These are phyloP conservation scores for Ceratobasidium papillatum DNA, from an alignment of 1,284 basidiomycete genomes.

Conservation along the genomic window DNA sequence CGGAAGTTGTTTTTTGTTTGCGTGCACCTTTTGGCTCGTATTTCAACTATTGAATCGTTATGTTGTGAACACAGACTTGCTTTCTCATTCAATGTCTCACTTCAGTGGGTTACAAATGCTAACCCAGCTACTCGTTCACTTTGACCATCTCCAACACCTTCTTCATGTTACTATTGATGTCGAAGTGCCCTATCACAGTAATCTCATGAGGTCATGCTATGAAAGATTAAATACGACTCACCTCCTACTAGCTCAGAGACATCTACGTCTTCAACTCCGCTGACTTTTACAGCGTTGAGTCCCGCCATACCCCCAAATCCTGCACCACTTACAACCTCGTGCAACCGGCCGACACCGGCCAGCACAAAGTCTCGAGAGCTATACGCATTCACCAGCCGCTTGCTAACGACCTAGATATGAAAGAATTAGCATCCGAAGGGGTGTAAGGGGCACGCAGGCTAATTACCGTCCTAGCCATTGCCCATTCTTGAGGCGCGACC, in stretches of 20 bases:
- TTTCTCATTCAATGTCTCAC: neutral
- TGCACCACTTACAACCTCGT: constrained; percentile 57
- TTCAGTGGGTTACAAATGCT: neutral
- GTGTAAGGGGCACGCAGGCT: neutral
- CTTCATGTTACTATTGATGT: constrained; percentile 41
- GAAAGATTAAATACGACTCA: constrained; percentile 25
- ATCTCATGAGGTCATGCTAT: neutral
- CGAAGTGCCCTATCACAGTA: constrained; percentile 42
- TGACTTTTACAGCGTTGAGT: constrained; percentile 50
- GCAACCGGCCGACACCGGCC: constrained; percentile 59
- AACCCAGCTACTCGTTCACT: constrained; percentile 35
- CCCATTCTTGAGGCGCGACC: constrained; percentile 56
- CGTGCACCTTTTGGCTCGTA: neutral
- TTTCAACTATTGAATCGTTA: neutral
- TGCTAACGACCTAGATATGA: constrained; percentile 50
- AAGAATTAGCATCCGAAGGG: neutral
- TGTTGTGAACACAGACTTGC: neutral
- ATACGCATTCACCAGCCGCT: constrained; percentile 60
- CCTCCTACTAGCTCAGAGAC: constrained; percentile 51
- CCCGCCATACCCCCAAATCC: constrained; percentile 49
- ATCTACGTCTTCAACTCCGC: constrained; percentile 57
- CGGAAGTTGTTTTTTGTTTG: neutral
- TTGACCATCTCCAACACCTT: constrained; percentile 34
- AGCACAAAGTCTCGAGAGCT: constrained; percentile 59
- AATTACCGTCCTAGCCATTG: constrained; percentile 49